Evolutionary conservation across 305 asterid genomes (phyloP), one percentile per base, ranked within the genome.

Genomic region (Fraxinus ornus): DNA sequence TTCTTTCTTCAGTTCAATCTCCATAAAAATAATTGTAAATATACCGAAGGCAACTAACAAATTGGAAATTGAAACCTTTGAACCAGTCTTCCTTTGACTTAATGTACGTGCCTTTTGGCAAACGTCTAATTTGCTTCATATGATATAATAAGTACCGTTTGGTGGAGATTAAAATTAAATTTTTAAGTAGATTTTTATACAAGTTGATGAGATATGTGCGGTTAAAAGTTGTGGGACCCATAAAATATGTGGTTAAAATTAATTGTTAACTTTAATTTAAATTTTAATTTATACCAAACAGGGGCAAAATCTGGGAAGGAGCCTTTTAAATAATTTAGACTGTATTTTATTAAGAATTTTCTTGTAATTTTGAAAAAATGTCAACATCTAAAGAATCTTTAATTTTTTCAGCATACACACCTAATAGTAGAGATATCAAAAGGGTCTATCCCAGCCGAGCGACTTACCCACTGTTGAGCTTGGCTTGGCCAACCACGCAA

Each of bases 361-460:
- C 21, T 26, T 68, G n/a, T 68, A 78, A n/a, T 62, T 64, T 68
- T 12, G 37, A 64, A 77, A 6, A 49, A 75, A 52, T 83, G 90
- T 88, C 91, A 41, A 78, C 85, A 49, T 91, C 92, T 44, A 80
- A 79, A 86, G 89, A 88, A 88, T 91, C 90, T 83, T 85, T 84
- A 78, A 84, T 64, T 81, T 41, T 79, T 81, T 74, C 60, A 74
- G 81, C 77, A 80, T 55, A 76, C 87, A 78, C 84, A 87, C 94
- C 95, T 86, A 92, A 90, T 84, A 57, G 62, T 52, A 52, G 62
- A 52, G 62, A 17, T 52, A 2, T 4, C 22, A 4, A 52, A 52
- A 52, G 6, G 62, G 62, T 52, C 21, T 2, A 17, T 6, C 22
- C 8, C 8, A 17, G 22, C 8, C 0, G n/a, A 47, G 19, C 62